Conservation (phyloP, 306 rosid genomes). For the Albizia julibrissin region DNA sequence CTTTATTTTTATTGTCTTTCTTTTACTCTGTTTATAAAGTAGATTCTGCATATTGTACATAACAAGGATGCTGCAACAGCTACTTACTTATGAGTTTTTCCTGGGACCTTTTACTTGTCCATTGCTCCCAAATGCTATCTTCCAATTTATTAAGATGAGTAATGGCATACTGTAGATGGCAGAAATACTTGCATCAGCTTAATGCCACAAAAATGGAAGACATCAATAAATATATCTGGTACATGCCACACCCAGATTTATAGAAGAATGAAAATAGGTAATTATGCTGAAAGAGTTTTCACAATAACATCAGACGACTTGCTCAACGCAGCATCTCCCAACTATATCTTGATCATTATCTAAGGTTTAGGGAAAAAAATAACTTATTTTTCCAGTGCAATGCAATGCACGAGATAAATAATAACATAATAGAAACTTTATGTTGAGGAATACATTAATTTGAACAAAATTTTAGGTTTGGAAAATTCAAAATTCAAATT, state of each 20-base stretch:
- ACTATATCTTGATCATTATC: background rate
- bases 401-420: too few relatives aligned
- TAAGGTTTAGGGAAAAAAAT: too few relatives aligned
- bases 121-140: constrained; percentile 92
- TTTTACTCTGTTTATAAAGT: background rate
- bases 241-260: background rate
- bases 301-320: background rate
- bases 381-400: too few relatives aligned
- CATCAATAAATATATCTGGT: constrained; percentile 14
- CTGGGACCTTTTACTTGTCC: constrained; percentile 69
- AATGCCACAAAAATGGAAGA: constrained; percentile 23
- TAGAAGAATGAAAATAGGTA: constrained; percentile 1
- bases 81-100: constrained; percentile 65
- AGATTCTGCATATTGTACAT: constrained; percentile 53
- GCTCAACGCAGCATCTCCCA: background rate
- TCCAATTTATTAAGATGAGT: constrained; percentile 89
- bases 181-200: constrained; percentile 38
- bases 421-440: too few relatives aligned
- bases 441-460: too few relatives aligned
- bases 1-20: background rate
- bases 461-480: too few relatives aligned
- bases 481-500: too few relatives aligned
- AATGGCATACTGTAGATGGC: constrained; percentile 73
- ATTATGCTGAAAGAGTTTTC: constrained; percentile 3
- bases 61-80: constrained; percentile 31